A percentile compares a stretch with the other conserved stretches of the same genome.
Evolutionary conservation across 1,284 basidiomycete species (phyloP).

Genomic region (Boletellus deceptivus): DNA sequence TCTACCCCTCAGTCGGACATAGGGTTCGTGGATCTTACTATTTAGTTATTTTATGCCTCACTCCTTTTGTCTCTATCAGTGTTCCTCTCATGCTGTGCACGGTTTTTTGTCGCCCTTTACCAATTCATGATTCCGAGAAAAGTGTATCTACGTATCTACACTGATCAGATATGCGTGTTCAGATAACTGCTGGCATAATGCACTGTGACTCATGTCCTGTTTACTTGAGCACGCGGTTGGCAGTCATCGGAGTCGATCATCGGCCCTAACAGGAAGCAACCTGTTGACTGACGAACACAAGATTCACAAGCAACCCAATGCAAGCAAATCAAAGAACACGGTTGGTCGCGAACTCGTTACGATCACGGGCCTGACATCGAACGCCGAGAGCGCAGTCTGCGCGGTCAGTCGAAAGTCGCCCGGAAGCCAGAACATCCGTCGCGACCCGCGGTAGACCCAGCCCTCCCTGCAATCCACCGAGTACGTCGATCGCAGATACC

Average conservation of each 20-base stretch:
- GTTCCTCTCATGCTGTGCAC: conserved; percentile 1
- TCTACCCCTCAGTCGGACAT: background rate
- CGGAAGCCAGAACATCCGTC: conserved; percentile 22
- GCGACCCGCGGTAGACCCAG: conserved; percentile 17
- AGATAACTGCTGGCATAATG: too few relatives aligned
- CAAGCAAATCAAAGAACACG: conserved; percentile 13
- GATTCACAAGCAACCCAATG: background rate
- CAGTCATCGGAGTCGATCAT: too few relatives aligned
- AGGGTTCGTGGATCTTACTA: background rate
- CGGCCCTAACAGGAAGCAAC: conserved; percentile 5
- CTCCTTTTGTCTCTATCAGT: too few relatives aligned
- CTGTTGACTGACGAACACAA: background rate
- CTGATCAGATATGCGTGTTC: too few relatives aligned
- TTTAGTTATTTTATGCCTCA: too few relatives aligned
- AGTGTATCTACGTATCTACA: too few relatives aligned
- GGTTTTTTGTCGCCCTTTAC: background rate
- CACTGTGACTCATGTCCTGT: too few relatives aligned
- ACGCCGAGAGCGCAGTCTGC: conserved; percentile 10
- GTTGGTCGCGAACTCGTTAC: conserved; percentile 5
- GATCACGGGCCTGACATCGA: conserved; percentile 10
- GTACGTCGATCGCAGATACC: conserved; percentile 14
- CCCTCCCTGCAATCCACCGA: conserved; percentile 13
- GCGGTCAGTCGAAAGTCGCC: conserved; percentile 12
- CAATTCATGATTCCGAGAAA: background rate
- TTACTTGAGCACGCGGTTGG: background rate